Evolutionary conservation across 352 stramenopile species (phyloP), one percentile per base, ranked within the genome.

Genomic region (Globisporangium viniferum): DNA sequence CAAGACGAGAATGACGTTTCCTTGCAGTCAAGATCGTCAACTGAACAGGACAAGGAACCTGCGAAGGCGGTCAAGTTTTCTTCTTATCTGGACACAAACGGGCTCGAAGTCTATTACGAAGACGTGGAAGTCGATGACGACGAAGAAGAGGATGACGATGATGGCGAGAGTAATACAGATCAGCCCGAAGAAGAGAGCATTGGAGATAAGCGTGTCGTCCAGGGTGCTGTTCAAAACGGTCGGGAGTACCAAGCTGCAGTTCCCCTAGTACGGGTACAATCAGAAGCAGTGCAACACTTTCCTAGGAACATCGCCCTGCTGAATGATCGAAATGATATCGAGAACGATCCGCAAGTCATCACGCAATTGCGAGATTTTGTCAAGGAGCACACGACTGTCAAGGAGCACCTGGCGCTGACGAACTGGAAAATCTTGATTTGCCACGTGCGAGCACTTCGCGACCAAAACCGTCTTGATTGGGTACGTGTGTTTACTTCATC

Each of bases 391-490:
- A n/a, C 62, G 5, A 66, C 15, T 24, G 66, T 74, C 5, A 78
- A 78, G 27, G 44, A 78, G 27, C 18, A 20, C 0, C 39, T 88
- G 2, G 68, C 70, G 0, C 7, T 78, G 6, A 66, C 62, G 20
- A 82, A 81, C 10, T 91, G 83, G 83, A 55, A 74, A 33, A 69
- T 86, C 22, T 68, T 91, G 48, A 46, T 90, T n/a, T 77, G 35
- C 44, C 70, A 76, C 41, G 31, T 88, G 27, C 66, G 69, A 39
- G 66, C 68, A 8, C 7, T 73, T 18, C 46, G 67, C 5, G 65
- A 66, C 14, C 70, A 81, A 29, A 71, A 72, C 18, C 76, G 80
- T 15, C 72, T 91, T 22, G 70, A 84, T 5, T 76, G 73, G 66
- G 82, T 90, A 73, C 51, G 72, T 67, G 14, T 15, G 15, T 7